Base-by-base conservation (phyloP, 2,329 filamentous ascomycete species). In the Leptographium galeiforme region DNA sequence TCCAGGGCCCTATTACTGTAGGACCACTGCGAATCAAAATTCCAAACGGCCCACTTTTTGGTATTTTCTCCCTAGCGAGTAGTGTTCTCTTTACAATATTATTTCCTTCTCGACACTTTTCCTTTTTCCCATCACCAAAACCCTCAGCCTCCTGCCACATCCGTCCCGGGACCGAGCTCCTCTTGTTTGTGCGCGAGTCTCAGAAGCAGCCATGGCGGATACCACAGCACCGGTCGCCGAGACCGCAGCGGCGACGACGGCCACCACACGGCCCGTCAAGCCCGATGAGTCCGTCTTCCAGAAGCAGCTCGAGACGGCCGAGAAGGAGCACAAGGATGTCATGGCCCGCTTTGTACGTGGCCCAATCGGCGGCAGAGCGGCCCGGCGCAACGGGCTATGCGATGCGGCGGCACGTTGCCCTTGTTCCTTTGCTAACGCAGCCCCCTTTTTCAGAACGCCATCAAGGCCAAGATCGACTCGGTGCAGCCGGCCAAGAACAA, bases 241-340 rank as follows among this genome's bases (percentile, higher is more conserved):
- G 57, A 69, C 73, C 54, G 68, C 72, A 54, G 67, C 70, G 57
- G 66, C 74, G 48, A 67, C 75, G 53, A 66, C 74, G 56, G 34
- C 34, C 34, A 67, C 72, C 57, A 69, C 68, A 61, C 89, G 83
- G 72, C 89, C 90, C 52, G 79, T 87, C 70, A 89, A 86, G 77
- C 93, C 93, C 48, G 87, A 96, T 69, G 87, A 93, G 73, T 85
- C 84, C 60, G 74, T 77, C 61, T 98, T 84, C 76, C 89, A 95
- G 73, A 78, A 83, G 66, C 78, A 79, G 58, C 77, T 95, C 57
- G 83, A 81, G 50, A 81, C 85, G 71, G 85, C 86, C 32, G 88
- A 97, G 71, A 95, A 95, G 75, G 88, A 87, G 60, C 85, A 95
- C 71, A 76, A 85, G 65, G 81, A 81, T 51, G 77, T 84, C 48